These are phyloP conservation scores for Diddensiella santjacobensis DNA, from an alignment of 805 yeast species.

Conservation along the genomic window DNA sequence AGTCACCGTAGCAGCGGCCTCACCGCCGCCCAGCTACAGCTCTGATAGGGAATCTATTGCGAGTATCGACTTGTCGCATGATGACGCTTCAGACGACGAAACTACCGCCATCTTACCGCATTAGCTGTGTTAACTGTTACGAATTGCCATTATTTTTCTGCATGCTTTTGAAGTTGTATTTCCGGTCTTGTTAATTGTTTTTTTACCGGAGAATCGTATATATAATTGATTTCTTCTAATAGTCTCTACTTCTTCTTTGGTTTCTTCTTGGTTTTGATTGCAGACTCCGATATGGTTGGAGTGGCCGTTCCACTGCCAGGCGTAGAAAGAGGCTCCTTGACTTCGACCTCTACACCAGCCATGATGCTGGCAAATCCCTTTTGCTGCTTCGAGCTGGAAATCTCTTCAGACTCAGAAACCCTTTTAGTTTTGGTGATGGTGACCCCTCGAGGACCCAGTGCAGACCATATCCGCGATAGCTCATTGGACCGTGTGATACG, in stretches of 20 bases:
- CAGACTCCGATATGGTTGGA: constrained; percentile 1
- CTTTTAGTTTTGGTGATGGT: constrained; percentile 20
- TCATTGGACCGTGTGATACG: constrained; percentile 65
- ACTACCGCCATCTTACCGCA: too few relatives aligned
- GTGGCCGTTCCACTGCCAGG: neutral
- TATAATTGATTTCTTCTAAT: too few relatives aligned
- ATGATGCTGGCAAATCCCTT: constrained; percentile 31
- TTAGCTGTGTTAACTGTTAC: too few relatives aligned
- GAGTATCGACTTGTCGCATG: neutral
- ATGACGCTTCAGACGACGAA: constrained; percentile 5
- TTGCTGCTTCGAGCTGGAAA: constrained; percentile 14
- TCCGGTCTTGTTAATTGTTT: too few relatives aligned
- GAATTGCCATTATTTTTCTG: too few relatives aligned
- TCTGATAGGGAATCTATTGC: constrained; percentile 14
- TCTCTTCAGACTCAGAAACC: neutral
- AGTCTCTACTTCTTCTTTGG: constrained; percentile 21
- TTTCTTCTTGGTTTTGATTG: constrained; percentile 25
- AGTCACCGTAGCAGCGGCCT: neutral
- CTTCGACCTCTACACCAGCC: constrained; percentile 27
- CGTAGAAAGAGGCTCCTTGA: constrained; percentile 12
- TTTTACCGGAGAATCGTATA: too few relatives aligned
- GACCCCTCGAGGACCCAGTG: constrained; percentile 50
- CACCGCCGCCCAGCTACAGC: constrained; percentile 20
- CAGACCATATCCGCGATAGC: constrained; percentile 65
- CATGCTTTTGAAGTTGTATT: too few relatives aligned